Conservation (phyloP, 2,329 filamentous ascomycete species). For the Lecanicillium sp. region DNA sequence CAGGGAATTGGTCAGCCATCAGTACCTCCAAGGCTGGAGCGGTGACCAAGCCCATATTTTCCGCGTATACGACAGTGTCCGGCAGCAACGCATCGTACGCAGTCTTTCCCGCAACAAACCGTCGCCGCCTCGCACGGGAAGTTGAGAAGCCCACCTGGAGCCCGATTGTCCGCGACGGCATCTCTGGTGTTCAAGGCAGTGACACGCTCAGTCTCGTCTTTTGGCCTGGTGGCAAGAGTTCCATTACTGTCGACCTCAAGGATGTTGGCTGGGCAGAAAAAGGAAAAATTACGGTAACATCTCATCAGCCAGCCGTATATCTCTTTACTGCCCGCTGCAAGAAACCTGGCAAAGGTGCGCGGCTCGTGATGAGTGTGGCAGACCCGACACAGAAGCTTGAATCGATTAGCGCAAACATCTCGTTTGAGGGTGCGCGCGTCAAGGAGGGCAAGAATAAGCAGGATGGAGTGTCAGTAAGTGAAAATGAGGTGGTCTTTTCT, state of each 20-base stretch:
- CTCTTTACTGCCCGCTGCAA: conserved; percentile 8
- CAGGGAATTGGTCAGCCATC: conserved; percentile 16
- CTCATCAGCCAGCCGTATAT: conserved; percentile 12
- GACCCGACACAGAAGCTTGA: conserved; percentile 15
- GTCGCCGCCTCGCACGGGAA: conserved; percentile 8
- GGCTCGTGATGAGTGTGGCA: conserved; percentile 10
- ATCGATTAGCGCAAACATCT: conserved; percentile 8
- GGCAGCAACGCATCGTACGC: conserved; percentile 10
- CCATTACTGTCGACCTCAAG: conserved; percentile 10
- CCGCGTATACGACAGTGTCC: conserved; percentile 12
- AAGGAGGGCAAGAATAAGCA: not conserved
- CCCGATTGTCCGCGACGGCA: conserved; percentile 10
- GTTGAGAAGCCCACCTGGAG: conserved; percentile 8
- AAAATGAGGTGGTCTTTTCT: conserved; percentile 4
- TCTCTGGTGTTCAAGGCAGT: conserved; percentile 12
- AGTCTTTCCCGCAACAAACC: conserved; percentile 13
- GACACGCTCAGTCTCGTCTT: conserved; percentile 13
- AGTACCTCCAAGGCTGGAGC: conserved; percentile 13
- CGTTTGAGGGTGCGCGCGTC: not conserved
- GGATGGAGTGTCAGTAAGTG: conserved; percentile 2
- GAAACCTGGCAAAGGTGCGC: conserved; percentile 2
- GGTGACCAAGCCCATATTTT: conserved; percentile 13
- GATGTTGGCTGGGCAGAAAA: conserved; percentile 12
- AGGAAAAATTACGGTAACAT: conserved; percentile 11
- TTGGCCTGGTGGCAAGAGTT: conserved; percentile 13